phyloP scores from a whole-genome alignment of 257 asterid genomes.

The Fraxinus excelsior region DNA sequence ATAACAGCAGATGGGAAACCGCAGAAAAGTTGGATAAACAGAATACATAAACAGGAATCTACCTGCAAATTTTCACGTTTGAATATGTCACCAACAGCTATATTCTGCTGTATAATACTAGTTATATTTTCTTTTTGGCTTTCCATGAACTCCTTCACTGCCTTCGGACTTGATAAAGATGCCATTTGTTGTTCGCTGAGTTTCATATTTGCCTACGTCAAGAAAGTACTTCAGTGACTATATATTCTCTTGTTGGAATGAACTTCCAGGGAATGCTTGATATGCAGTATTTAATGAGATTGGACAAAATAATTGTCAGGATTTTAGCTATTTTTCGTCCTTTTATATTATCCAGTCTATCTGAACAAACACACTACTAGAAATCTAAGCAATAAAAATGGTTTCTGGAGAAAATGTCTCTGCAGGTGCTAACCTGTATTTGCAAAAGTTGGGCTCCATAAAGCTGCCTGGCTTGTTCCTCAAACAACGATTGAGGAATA shows the following conservation, averaged over 20 bases:
- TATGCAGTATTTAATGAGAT: neutral
- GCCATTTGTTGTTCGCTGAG: conserved; percentile 81
- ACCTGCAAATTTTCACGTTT: conserved; percentile 93
- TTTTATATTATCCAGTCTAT: neutral
- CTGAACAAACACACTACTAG: neutral
- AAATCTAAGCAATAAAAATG: neutral
- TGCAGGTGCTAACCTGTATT: conserved; percentile 60
- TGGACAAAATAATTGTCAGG: neutral
- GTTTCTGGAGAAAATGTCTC: conserved; percentile 1
- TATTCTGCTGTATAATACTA: conserved; percentile 76
- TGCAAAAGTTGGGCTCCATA: conserved; percentile 94
- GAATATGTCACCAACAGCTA: conserved; percentile 95
- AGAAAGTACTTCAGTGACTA: conserved; percentile 22
- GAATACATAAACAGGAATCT: conserved; percentile 13
- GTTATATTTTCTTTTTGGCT: conserved; percentile 72
- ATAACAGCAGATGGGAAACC: conserved; percentile 1
- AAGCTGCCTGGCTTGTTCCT: conserved; percentile 97
- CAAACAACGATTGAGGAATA: conserved; percentile 84
- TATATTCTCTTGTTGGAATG: conserved; percentile 10
- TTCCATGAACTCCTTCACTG: conserved; percentile 74
- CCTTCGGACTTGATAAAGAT: conserved; percentile 82
- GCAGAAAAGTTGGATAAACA: neutral
- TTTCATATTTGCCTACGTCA: conserved; percentile 71
- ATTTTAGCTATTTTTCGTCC: neutral
- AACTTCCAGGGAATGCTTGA: neutral